Base-by-base conservation (phyloP, 176 grass and related monocot genomes). In the Alloteropsis semialata region DNA sequence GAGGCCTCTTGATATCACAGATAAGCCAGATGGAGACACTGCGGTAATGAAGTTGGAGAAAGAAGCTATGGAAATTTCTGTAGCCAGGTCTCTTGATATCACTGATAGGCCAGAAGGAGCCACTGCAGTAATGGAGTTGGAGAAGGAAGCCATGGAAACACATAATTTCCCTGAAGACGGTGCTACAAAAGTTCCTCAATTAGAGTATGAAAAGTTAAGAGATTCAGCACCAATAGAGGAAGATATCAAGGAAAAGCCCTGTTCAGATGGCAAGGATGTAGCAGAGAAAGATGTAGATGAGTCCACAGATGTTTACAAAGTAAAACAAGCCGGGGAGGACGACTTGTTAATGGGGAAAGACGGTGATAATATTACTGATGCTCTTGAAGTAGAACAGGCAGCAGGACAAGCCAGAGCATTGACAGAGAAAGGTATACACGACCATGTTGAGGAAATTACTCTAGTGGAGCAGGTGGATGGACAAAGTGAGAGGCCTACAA, bases 351-450 rank as follows among this genome's bases (percentile, higher is more conserved):
- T 10, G 22, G 69, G n/a, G 42, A 62, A 76, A 27, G n/a, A 58
- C 5, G n/a, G n/a, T 27, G 30, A 82, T 17, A 74, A 84, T 29
- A 65, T n/a, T 24, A 71, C 73, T 44, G 76, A 67, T 80, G 81
- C 66, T 79, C 38, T 64, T 79, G 58, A 28, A 64, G 29, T 89
- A 75, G 34, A 84, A 75, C 82, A 63, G 21, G 24, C 69, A 63
- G 74, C 44, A 83, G 53, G 62, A 69, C 69, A 81, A 69, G 21
- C 1, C 21, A 67, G 43, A 37, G 4, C 27, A 54, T 46, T 75
- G 69, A 37, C 33, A 81, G 51, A 39, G 45, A 50, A 60, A 28
- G 36, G 10, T 61, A 69, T 36, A 21, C 8, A 76, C 45, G 43
- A 22, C 44, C 17, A 64, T 70, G 50, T 53, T 82, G 86, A 65